phyloP scores from a whole-genome alignment of 2,329 filamentous ascomycete genomes.

The Celoporthe dispersa region DNA sequence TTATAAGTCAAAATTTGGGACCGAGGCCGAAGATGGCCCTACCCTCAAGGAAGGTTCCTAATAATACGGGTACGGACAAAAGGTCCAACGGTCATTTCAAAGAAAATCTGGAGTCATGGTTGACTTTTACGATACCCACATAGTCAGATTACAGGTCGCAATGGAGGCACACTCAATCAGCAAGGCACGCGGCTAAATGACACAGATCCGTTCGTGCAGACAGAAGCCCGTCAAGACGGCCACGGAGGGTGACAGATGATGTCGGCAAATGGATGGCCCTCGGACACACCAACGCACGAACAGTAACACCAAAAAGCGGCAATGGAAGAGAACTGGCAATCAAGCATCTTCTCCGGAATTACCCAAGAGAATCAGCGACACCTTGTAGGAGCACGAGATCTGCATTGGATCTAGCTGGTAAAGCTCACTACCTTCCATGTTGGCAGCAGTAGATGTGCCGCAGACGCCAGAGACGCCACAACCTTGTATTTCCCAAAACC shows the following conservation, averaged over 20 bases:
- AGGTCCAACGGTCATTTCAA: no score
- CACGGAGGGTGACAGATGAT: slow-evolving; percentile 16
- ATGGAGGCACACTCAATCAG: slow-evolving; percentile 17
- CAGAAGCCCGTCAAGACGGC: background rate
- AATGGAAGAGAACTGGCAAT: slow-evolving; percentile 70
- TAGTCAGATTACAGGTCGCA: slow-evolving; percentile 6
- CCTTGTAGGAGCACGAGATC: slow-evolving; percentile 67
- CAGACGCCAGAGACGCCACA: slow-evolving; percentile 52
- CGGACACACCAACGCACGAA: background rate
- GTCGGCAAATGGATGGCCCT: background rate
- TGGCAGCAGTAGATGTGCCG: slow-evolving; percentile 36
- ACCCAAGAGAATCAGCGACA: slow-evolving; percentile 81
- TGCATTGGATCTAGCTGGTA: slow-evolving; percentile 62
- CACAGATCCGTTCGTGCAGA: slow-evolving; percentile 8
- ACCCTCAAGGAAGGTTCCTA: background rate
- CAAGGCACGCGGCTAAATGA: background rate
- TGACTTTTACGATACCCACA: slow-evolving; percentile 27
- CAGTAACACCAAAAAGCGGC: slow-evolving; percentile 7
- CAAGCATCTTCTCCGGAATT: slow-evolving; percentile 77
- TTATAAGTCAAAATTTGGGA: slow-evolving; percentile 49
- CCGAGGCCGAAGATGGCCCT: slow-evolving; percentile 9
- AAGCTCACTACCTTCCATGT: slow-evolving; percentile 59
- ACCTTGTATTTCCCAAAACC: slow-evolving; percentile 45
- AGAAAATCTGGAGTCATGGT: slow-evolving; percentile 19
- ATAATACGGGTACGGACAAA: background rate